Evolutionary conservation across 768 basidiomycete species (phyloP), one percentile per base, ranked within the genome.

Genomic region (Scleroderma bovista): DNA sequence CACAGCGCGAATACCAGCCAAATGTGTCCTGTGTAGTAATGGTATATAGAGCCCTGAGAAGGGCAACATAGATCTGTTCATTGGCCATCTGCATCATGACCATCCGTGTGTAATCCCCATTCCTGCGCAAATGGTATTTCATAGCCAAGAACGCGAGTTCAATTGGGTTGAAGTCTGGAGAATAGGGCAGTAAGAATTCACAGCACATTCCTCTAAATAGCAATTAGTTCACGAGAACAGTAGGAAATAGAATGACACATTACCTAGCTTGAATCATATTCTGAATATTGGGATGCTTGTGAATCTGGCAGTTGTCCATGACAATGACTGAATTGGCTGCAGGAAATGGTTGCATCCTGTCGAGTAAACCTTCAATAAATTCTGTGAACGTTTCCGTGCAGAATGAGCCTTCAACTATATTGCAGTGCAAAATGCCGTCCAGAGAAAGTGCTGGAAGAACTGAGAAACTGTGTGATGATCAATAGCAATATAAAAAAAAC

Each of bases 221-320:
- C 15, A 13, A 15, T 22, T 36, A 36, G 34, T 20, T 13, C 8
- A 20, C 38, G 19, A 15, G 26, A 29, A 39, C 17, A 39, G 6
- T 11, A 39, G 17, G 4, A 39, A 20, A 39, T 20, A 13, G 12
- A 19, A 20, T 11, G 8, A 39, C 7, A 20, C 15, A 16, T 37
- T 55, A 72, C 69, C 59, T 50, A 15, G 52, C 56, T 47, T 69
- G 59, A 42, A 71, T 57, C 45, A 69, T 51, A n/a, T 67, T 62
- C 2, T 37, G 45, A 3, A 75, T 50, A 1, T 53, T 53, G 0
- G 52, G 47, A 22, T 53, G 48, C 32, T 72, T 61, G 51, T 75
- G 70, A 17, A 72, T 70, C 1, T 45, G 24, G 7, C 65, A 64
- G 52, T 72, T 73, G 51, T 74, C 72, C 64, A 74, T 68, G 1